Base-by-base conservation (phyloP, 805 yeast genomes). In the Torulaspora microellipsoides region DNA sequence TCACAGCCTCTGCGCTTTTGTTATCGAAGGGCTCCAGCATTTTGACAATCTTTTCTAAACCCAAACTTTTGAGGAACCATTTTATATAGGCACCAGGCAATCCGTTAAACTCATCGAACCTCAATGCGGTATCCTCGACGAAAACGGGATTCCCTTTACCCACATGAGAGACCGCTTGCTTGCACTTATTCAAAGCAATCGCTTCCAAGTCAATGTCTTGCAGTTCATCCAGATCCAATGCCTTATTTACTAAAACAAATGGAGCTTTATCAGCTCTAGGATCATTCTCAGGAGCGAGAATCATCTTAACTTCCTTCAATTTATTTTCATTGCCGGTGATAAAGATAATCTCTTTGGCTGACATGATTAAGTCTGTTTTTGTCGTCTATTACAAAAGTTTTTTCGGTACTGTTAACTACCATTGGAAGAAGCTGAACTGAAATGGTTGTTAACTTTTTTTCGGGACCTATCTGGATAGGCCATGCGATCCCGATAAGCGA, bases 31-130 rank as follows among this genome's bases (percentile, higher is more conserved):
- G 86, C 47, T 69, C 78, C 32, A 95, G 70, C 82, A 91, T 75
- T 55, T 83, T 80, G 46, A 81, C 85, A 43, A 91, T 68, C 2
- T 91, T 91, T 11, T 77, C 78, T 28, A 85, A 73, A 0, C 97
- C 97, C 52, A 90, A 63, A 11, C 77, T 66, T 49, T 80, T 70
- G 35, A 87, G 75, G 66, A 93, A 93, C 99, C 99, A 91, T 65
- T 91, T 91, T 66, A 81, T 78, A 53, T 88, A 87, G 1, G 98
- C 98, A 17, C 99, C 99, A 3, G 99, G 99, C 38, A 93, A 74
- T 12, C 81, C 83, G 40, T 85, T 81, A 59, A 83, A 73, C 1
- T 95, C 96, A 38, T 76, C 76, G 65, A 85, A 93, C 3, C 84
- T 86, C 31, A 93, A 75, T 39, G 95, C 90, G 0, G 99, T 93